Conservation (phyloP, 129 eudicot species). For the Rutidosis leptorrhynchoides region DNA sequence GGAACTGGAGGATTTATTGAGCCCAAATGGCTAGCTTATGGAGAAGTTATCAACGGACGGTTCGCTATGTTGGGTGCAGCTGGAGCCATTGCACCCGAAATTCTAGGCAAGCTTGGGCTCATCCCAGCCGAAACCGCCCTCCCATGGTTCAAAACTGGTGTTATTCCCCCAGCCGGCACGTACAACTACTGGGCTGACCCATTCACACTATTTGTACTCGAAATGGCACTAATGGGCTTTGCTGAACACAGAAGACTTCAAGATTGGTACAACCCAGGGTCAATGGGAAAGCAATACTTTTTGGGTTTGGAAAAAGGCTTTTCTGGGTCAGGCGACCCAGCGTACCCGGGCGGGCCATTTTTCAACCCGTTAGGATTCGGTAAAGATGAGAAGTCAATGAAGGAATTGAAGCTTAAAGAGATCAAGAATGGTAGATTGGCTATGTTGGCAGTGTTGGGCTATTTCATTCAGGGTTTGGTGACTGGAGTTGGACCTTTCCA, state of each 20-base stretch:
- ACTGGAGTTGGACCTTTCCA: conserved; percentile 97
- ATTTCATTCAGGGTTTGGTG: conserved; percentile 78
- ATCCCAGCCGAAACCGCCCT: conserved; percentile 96
- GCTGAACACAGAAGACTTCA: conserved; percentile 93
- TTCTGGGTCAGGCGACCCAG: conserved; percentile 87
- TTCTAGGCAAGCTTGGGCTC: conserved; percentile 84
- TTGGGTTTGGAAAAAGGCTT: conserved; percentile 84
- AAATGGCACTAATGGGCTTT: conserved; percentile 94
- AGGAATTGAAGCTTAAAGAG: conserved; percentile 88
- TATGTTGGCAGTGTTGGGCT: conserved; percentile 93
- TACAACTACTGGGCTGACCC: conserved; percentile 96
- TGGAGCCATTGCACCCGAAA: conserved; percentile 91
- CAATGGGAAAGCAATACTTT: conserved; percentile 95
- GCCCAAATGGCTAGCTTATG: conserved; percentile 94
- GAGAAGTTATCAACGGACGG: conserved; percentile 84
- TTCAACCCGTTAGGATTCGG: conserved; percentile 94
- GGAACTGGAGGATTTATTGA: conserved; percentile 97
- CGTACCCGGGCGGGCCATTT: conserved; percentile 99
- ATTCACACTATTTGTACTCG: conserved; percentile 78
- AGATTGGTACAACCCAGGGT: conserved; percentile 96
- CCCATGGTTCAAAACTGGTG: conserved; percentile 98
- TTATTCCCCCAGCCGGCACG: conserved; percentile 95
- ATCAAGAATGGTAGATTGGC: conserved; percentile 97
- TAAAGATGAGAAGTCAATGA: conserved; percentile 90
- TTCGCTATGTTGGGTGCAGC: conserved; percentile 87